Base-by-base conservation (phyloP, 2,329 filamentous ascomycete genomes). In the Paecilomyces formosus region DNA sequence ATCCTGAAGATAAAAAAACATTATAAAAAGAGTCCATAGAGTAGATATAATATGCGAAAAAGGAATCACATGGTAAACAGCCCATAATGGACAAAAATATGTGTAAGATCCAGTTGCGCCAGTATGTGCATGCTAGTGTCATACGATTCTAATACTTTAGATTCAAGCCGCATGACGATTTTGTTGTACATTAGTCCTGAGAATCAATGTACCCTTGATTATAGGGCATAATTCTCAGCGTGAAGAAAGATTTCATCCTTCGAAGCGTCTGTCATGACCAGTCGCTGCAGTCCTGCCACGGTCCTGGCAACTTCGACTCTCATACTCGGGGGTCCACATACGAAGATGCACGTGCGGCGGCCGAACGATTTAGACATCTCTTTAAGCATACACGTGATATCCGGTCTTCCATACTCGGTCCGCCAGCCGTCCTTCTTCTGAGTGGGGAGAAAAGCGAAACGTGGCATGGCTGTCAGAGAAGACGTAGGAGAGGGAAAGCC, bases 171-270 rank as follows among this genome's bases (percentile, higher is more conserved):
- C 15, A 15, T 9, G 15, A 7, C 39, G n/a, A 18, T 45, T 15
- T 3, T 45, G 18, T n/a, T 45, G 39, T 45, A 45, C 39, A 45
- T 18, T 45, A 21, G n/a, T 18, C 15, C 2, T 45, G 18, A n/a
- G 21, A 28, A 28, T 24, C 13, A 5, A 15, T 13, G 11, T 13
- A 26, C 11, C 24, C 18, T 24, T 52, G 2, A 56, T 81, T 74
- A 96, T 62, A 96, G 80, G 55, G 92, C 90, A 77, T 96, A 97
- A 73, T 97, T 97, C 80, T 97, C 93, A 3, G 92, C 90, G 78
- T 97, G 93, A 72, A 97, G 75, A 72, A 92, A 97, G 57, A 97
- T 89, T 81, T 97, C 93, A 70, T 97, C 92, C 53, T 88, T 83
- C 66, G 83, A 82, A 33, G 87, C 84, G 65, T 91, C 87, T 5